A percentile compares a stretch with the other conserved stretches of the same genome.
phyloP scores from a whole-genome alignment of 1,284 basidiomycete species.

The Fomitiporia mediterranea region DNA sequence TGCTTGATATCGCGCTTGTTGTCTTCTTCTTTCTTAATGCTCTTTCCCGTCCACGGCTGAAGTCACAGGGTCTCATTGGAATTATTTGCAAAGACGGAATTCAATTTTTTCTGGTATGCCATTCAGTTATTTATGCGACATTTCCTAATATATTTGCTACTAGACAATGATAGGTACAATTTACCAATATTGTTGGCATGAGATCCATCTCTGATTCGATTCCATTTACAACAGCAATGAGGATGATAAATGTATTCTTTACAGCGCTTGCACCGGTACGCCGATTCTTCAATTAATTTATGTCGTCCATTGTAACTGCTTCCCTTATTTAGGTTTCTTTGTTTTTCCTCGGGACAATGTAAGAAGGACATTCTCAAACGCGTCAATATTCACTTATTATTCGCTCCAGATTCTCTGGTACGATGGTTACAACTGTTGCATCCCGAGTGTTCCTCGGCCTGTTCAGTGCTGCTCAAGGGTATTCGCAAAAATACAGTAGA shows the following conservation, averaged over 20 bases:
- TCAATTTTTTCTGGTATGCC: conserved; percentile 12
- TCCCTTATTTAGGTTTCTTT: neutral
- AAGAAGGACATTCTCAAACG: neutral
- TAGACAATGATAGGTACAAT: conserved; percentile 11
- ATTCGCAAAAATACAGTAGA: too few species aligned
- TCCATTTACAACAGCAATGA: conserved; percentile 1
- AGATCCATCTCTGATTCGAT: neutral
- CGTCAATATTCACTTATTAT: neutral
- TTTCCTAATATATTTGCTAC: neutral
- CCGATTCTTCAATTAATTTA: neutral
- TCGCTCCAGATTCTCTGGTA: conserved; percentile 1
- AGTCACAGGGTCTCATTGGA: conserved; percentile 2
- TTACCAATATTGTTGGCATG: neutral
- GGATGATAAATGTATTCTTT: conserved; percentile 10
- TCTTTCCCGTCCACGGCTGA: conserved; percentile 5
- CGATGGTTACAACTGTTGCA: conserved; percentile 8
- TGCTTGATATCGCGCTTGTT: conserved; percentile 7
- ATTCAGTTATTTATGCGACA: neutral
- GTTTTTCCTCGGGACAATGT: conserved; percentile 11
- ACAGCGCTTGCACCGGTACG: conserved; percentile 1
- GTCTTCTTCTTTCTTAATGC: conserved; percentile 12
- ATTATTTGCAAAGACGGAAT: conserved; percentile 15
- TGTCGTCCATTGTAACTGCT: neutral
- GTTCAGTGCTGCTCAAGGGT: neutral
- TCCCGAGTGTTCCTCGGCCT: neutral